Percentiles rank a stretch among this genome's conserved stretches.
Evolutionary conservation across 805 yeast genomes (phyloP).

Genomic region (Jamesozyma rosinii): DNA sequence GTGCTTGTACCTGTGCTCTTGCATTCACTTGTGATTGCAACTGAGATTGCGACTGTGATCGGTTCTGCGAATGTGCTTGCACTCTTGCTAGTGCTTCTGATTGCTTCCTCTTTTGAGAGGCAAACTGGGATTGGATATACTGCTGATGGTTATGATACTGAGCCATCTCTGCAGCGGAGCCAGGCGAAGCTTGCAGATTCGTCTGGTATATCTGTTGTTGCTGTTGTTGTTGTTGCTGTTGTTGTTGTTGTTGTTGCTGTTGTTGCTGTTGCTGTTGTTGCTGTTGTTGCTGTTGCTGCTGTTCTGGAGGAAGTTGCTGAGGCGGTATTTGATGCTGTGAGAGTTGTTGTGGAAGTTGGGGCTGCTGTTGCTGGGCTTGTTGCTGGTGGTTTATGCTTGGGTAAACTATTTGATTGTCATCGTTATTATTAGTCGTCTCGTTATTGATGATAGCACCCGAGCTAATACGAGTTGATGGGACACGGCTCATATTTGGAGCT

Average conservation of each 20-base stretch:
- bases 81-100: neutral
- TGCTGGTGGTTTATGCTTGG: constrained; percentile 1
- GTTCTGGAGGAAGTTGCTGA: constrained; percentile 4
- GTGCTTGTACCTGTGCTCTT: neutral
- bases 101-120: constrained; percentile 1
- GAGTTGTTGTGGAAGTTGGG: constrained; percentile 9
- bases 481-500: no score
- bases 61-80: neutral
- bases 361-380: constrained; percentile 1
- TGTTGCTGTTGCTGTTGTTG: constrained; percentile 5
- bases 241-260: constrained; percentile 2
- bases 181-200: constrained; percentile 1
- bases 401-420: constrained; percentile 1
- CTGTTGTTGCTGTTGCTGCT: constrained; percentile 1
- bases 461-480: no score
- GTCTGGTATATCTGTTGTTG: neutral
- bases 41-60: neutral
- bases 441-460: no score
- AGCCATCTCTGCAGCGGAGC: neutral
- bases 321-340: no score
- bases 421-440: neutral
- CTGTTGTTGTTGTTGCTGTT: constrained; percentile 1
- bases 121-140: constrained; percentile 2
- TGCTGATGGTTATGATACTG: constrained; percentile 2
- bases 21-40: constrained; percentile 2